These are phyloP conservation scores for Cucurbita maxima DNA, from an alignment of 306 rosid species.

Conservation along the genomic window DNA sequence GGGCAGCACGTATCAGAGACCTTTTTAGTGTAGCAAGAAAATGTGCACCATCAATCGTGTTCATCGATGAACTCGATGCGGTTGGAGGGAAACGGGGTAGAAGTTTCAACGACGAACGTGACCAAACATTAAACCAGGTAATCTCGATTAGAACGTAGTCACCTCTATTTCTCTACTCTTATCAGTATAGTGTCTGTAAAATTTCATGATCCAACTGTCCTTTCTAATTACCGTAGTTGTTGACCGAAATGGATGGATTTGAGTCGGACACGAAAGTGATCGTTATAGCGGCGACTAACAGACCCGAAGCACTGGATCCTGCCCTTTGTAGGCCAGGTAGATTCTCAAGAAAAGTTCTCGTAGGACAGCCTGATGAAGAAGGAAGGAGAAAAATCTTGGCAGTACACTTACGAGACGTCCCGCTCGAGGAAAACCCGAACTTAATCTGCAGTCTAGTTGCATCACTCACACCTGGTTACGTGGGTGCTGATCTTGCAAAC, in stretches of 20 bases:
- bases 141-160: constrained; percentile 8
- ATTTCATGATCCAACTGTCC: not conserved
- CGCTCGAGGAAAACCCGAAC: constrained; percentile 58
- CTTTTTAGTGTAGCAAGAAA: constrained; percentile 76
- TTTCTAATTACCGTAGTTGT: constrained; percentile 33
- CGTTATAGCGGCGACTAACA: constrained; percentile 88
- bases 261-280: constrained; percentile 78
- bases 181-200: not conserved
- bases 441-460: constrained; percentile 67
- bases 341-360: constrained; percentile 83
- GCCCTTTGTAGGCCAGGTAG: constrained; percentile 98
- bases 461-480: constrained; percentile 71
- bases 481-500: constrained; percentile 95
- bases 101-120: constrained; percentile 91
- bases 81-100: constrained; percentile 97
- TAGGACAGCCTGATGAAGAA: constrained; percentile 86
- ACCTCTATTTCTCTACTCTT: not conserved
- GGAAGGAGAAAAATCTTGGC: constrained; percentile 89
- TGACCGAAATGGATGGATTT: constrained; percentile 99
- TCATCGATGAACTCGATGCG: constrained; percentile 94
- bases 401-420: constrained; percentile 83
- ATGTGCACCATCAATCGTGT: constrained; percentile 67
- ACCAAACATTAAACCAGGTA: constrained; percentile 88
- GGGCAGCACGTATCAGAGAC: constrained; percentile 91
- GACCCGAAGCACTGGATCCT: constrained; percentile 88